Evolutionary conservation across 2,329 filamentous ascomycete genomes (phyloP).

Genomic region (Xylariaceae sp.): DNA sequence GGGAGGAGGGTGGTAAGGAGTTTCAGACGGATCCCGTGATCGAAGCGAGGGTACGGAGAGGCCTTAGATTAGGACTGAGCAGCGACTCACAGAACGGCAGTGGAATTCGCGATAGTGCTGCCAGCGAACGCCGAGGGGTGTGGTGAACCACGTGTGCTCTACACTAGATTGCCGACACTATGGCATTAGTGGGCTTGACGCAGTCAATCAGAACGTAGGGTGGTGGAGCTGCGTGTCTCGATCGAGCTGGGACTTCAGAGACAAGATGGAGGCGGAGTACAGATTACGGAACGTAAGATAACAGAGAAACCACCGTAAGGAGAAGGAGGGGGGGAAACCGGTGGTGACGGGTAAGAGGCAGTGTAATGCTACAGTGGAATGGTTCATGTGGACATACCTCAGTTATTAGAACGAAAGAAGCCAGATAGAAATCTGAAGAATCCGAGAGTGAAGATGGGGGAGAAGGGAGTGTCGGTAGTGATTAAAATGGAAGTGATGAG

Average conservation of each 20-base stretch:
- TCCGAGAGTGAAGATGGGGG: neutral
- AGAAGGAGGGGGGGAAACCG: neutral
- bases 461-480: constrained; percentile 13
- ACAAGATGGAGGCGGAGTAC: neutral
- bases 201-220: constrained; percentile 10
- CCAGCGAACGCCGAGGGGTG: constrained; percentile 20
- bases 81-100: constrained; percentile 19
- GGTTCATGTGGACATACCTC: neutral
- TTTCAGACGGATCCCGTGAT: constrained; percentile 5
- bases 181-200: constrained; percentile 19
- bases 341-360: too few relatives aligned
- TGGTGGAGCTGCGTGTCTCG: constrained; percentile 4
- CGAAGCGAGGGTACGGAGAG: constrained; percentile 12
- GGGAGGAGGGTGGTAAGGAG: constrained; percentile 9
- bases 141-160: constrained; percentile 22
- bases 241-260: constrained; percentile 7
- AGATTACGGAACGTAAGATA: neutral
- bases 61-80: constrained; percentile 22
- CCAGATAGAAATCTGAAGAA: neutral
- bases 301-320: neutral
- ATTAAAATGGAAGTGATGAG: neutral
- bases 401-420: neutral
- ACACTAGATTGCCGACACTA: constrained; percentile 6
- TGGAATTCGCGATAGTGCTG: constrained; percentile 19
- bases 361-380: too few relatives aligned